phyloP scores from a whole-genome alignment of 345 rosid species.

The Mallotus nudiflorus region DNA sequence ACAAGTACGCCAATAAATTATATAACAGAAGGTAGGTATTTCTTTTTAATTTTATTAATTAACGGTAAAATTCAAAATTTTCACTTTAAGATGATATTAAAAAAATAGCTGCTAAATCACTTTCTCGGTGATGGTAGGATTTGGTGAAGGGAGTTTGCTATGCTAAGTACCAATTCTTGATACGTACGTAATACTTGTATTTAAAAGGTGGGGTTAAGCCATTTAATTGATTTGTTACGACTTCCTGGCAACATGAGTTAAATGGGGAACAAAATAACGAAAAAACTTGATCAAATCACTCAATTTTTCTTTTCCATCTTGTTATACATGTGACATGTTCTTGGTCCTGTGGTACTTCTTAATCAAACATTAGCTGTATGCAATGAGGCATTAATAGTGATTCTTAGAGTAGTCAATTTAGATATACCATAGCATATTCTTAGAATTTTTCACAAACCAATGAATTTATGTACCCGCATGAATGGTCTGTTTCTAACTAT shows the following conservation, averaged over 20 bases:
- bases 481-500: no score
- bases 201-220: neutral
- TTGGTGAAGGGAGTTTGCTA: neutral
- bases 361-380: conserved; percentile 8
- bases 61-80: no score
- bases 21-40: no score
- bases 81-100: neutral
- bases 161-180: neutral
- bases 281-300: conserved; percentile 1
- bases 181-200: neutral
- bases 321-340: conserved; percentile 11
- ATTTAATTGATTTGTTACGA: neutral
- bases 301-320: neutral
- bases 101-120: no score
- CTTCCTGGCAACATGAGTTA: neutral
- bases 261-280: neutral
- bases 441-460: no score
- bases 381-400: neutral
- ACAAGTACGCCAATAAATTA: no score
- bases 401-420: neutral
- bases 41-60: no score
- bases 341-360: neutral
- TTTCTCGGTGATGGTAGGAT: neutral
- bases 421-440: no score
- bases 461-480: no score